Base-by-base conservation (phyloP, 139 green algal species). In the Picochlorum sp. region DNA sequence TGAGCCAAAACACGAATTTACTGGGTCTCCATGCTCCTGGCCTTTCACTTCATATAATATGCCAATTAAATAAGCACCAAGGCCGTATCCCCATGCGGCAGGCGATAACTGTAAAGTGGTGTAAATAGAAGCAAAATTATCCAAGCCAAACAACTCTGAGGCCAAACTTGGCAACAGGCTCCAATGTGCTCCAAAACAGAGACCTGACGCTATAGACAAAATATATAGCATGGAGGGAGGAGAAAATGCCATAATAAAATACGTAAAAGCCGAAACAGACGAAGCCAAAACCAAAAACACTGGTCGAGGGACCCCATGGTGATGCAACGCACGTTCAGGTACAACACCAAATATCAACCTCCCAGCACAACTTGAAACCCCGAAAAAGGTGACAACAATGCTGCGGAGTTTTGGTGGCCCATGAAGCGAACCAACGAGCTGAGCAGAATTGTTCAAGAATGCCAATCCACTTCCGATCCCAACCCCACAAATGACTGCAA, bases 171-270 rank as follows among this genome's bases (percentile, higher is more conserved):
- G 81, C 29, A 94, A 70, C n/a, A 94, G 61, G 30, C 61, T 69
- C 86, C 83, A 93, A 67, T 86, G 75, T 14, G 63, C 72, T 7
- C 86, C 86, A 69, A 93, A 94, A 0, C 63, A 60, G 4, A 90
- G 61, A 14, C 86, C 86, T 31, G 75, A 43, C 20, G 81, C 33
- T n/a, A 82, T 26, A 2, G 66, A 54, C 10, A 83, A 63, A 4
- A 55, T 18, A 53, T 79, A 77, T 12, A 90, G 59, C 1, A 55
- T 28, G 5, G 33, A n/a, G 30, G 68, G 14, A 52, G n/a, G 25
- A 3, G 57, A 45, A 33, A 65, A 70, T n/a, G 43, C 61, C 14
- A 55, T 55, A 2, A 10, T 33, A 50, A n/a, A 14, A 50, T 25
- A 47, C 8, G 55, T 36, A 18, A 35, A 25, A n/a, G 22, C 32